These are phyloP conservation scores for Hygrophorus russula DNA, from an alignment of 768 basidiomycete species.

Conservation along the genomic window DNA sequence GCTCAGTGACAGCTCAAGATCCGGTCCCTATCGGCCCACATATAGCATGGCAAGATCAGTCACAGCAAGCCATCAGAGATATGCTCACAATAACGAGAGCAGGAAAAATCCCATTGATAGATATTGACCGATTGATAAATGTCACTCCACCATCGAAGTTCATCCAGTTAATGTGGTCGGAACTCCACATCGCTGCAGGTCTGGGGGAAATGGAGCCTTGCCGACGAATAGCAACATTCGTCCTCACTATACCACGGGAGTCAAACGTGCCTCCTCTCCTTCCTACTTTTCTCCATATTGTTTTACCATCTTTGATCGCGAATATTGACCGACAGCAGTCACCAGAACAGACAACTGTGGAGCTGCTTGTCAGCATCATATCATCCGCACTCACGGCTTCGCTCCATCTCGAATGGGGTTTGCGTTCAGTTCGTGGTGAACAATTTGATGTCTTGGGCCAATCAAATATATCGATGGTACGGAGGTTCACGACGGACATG, in stretches of 20 bases:
- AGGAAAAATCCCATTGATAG: constrained; percentile 53
- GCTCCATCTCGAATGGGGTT: constrained; percentile 61
- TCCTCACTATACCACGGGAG: constrained; percentile 50
- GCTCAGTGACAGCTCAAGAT: constrained; percentile 9
- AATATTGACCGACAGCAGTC: constrained; percentile 41
- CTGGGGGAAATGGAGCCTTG: constrained; percentile 52
- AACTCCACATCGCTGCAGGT: constrained; percentile 41
- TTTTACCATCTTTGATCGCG: constrained; percentile 52
- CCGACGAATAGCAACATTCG: constrained; percentile 56
- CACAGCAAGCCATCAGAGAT: constrained; percentile 43
- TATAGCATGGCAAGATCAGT: constrained; percentile 38
- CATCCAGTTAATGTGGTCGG: constrained; percentile 57
- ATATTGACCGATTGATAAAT: constrained; percentile 57
- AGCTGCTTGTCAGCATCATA: constrained; percentile 54
- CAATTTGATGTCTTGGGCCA: constrained; percentile 46
- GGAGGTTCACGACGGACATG: constrained; percentile 54
- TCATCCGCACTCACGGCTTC: constrained; percentile 57
- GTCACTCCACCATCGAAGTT: constrained; percentile 49
- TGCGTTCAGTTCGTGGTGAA: constrained; percentile 41
- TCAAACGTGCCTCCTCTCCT: constrained; percentile 48
- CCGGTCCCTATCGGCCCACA: constrained; percentile 12
- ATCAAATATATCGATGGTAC: constrained; percentile 50
- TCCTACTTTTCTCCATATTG: constrained; percentile 59
- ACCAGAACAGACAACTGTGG: constrained; percentile 47
- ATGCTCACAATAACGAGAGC: constrained; percentile 47